These are phyloP conservation scores for Macadamia integrifolia DNA, from an alignment of 164 flowering plant genomes.

Conservation along the genomic window DNA sequence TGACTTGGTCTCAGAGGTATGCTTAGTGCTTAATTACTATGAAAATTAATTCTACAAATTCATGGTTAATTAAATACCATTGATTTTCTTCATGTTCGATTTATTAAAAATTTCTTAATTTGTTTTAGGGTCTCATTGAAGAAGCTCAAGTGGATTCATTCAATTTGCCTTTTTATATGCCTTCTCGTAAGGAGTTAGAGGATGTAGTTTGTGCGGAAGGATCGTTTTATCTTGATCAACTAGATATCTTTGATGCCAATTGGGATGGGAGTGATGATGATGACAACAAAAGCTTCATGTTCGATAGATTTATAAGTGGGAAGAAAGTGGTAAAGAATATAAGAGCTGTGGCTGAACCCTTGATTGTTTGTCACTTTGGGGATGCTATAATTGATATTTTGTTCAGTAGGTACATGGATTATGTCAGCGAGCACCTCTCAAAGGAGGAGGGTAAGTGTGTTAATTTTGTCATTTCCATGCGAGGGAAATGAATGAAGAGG, in stretches of 20 bases:
- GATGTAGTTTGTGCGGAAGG: slow-evolving; percentile 1
- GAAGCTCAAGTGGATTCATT: slow-evolving; percentile 4
- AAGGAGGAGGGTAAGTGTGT: background rate
- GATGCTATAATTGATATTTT: slow-evolving; percentile 3
- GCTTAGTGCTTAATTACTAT: background rate
- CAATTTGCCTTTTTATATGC: slow-evolving; percentile 2
- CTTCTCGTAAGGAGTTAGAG: background rate
- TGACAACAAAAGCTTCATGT: background rate
- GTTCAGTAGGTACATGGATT: slow-evolving; percentile 2
- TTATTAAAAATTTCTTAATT: background rate
- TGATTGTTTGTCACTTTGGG: slow-evolving; percentile 18
- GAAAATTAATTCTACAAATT: background rate
- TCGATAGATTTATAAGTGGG: background rate
- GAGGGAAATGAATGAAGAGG: background rate
- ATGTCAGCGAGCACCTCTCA: slow-evolving; percentile 1
- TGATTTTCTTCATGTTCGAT: background rate
- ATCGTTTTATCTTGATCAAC: slow-evolving; percentile 1
- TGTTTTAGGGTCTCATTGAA: slow-evolving; percentile 3
- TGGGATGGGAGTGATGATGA: slow-evolving; percentile 8
- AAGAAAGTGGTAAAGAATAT: background rate
- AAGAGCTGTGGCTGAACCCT: slow-evolving; percentile 13
- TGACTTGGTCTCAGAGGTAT: slow-evolving; percentile 6
- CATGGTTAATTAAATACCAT: background rate
- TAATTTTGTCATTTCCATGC: slow-evolving; percentile 8
- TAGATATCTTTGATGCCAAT: slow-evolving; percentile 1